Evolutionary conservation across 2,329 filamentous ascomycete genomes (phyloP).

Genomic region (Paraconiothyrium brasiliense): DNA sequence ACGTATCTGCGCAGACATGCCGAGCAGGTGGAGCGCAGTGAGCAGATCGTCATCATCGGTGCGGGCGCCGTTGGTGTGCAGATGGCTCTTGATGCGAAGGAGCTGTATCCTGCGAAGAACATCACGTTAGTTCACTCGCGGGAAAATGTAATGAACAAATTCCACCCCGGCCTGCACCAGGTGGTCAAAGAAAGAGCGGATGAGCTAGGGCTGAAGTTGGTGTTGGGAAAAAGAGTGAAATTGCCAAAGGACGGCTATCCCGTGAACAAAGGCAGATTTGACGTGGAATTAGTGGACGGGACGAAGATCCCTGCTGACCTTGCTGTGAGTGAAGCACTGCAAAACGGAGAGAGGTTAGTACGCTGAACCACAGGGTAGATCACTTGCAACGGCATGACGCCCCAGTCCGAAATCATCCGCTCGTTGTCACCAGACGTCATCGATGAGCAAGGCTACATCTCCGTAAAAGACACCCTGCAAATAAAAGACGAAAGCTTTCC

Average conservation of each 20-base stretch:
- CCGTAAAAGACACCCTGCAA: not conserved
- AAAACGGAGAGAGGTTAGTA: not conserved
- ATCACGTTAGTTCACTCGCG: not conserved
- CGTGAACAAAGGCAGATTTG: not conserved
- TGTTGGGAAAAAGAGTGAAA: not conserved
- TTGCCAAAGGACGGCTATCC: not conserved
- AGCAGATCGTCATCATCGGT: constrained; percentile 1
- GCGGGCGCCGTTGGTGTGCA: not conserved
- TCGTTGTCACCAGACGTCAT: not conserved
- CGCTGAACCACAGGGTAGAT: not conserved
- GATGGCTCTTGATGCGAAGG: not conserved
- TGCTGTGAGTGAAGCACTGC: not conserved
- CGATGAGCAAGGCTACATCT: not conserved
- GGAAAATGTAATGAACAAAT: not conserved
- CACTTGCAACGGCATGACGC: not conserved
- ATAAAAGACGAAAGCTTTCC: not conserved
- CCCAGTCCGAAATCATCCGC: not conserved
- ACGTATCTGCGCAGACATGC: not conserved
- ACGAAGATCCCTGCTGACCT: not conserved
- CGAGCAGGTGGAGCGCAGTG: not conserved
- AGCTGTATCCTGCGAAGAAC: not conserved
- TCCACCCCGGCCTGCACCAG: not conserved
- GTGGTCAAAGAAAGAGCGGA: not conserved
- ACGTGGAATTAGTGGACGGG: not conserved
- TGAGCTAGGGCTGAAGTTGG: not conserved